Conservation (phyloP, 2,329 filamentous ascomycete genomes). For the Fusarium sp. region DNA sequence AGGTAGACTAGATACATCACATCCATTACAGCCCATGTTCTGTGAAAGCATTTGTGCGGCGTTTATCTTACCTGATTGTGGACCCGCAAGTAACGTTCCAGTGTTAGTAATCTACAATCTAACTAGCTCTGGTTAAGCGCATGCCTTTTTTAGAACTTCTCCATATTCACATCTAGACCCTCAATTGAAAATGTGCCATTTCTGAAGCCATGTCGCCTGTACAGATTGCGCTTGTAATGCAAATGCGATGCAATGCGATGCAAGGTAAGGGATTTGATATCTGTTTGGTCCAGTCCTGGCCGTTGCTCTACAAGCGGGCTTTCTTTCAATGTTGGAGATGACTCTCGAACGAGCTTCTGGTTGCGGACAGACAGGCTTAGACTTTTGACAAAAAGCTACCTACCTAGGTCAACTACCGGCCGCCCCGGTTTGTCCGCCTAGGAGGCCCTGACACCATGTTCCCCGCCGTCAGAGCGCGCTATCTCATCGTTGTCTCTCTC, state of each 20-base stretch:
- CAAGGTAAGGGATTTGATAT: background rate
- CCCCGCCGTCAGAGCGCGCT: conserved; percentile 29
- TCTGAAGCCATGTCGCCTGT: conserved; percentile 31
- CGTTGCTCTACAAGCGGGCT: conserved; percentile 10
- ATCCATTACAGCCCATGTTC: background rate
- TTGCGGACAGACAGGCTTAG: conserved; percentile 6
- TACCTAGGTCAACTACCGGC: conserved; percentile 34
- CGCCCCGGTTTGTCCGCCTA: conserved; percentile 37
- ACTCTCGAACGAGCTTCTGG: conserved; percentile 6
- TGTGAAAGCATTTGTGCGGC: conserved; percentile 35
- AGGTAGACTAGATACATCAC: background rate
- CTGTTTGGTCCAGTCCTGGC: conserved; percentile 8
- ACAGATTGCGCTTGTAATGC: conserved; percentile 37
- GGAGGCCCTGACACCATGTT: background rate
- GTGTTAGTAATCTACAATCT: conserved; percentile 26
- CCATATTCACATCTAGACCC: conserved; percentile 36
- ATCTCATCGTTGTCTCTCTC: conserved; percentile 26
- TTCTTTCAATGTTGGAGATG: conserved; percentile 18
- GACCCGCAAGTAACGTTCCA: conserved; percentile 44
- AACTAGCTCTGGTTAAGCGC: conserved; percentile 18
- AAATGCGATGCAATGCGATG: conserved; percentile 31
- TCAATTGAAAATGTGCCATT: conserved; percentile 32
- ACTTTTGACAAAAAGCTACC: conserved; percentile 3
- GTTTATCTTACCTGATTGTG: conserved; percentile 28
- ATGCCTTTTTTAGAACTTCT: conserved; percentile 42